phyloP scores from a whole-genome alignment of 805 yeast genomes.

The Nakazawaea wickerhamii region DNA sequence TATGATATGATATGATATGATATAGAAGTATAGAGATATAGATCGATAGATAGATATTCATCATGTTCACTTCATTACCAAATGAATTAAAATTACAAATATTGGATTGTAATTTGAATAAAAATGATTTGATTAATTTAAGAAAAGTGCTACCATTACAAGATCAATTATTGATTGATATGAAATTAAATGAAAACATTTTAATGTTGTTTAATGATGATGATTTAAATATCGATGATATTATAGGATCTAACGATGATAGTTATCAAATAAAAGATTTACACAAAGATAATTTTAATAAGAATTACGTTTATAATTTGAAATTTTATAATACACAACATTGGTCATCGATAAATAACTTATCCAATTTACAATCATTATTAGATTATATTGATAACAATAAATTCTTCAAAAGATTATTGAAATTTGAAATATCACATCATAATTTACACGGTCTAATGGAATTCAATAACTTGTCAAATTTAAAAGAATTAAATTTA shows the following conservation, averaged over 20 bases:
- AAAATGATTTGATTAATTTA: slow-evolving; percentile 6
- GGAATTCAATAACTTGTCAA: slow-evolving; percentile 44
- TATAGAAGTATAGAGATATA: no score
- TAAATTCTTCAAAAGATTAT: slow-evolving; percentile 2
- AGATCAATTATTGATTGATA: slow-evolving; percentile 5
- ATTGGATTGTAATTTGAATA: slow-evolving; percentile 1
- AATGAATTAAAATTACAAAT: slow-evolving; percentile 10
- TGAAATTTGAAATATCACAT: slow-evolving; percentile 7
- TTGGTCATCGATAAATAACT: slow-evolving; percentile 9
- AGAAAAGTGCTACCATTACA: neutral
- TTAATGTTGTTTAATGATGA: slow-evolving; percentile 10
- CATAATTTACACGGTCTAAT: slow-evolving; percentile 25
- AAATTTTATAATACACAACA: slow-evolving; percentile 10
- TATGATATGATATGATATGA: no score
- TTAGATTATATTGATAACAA: neutral
- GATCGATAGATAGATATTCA: no score
- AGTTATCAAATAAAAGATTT: slow-evolving; percentile 3
- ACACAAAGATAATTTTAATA: neutral
- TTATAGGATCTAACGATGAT: slow-evolving; percentile 1
- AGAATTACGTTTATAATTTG: slow-evolving; percentile 4
- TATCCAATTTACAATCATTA: neutral
- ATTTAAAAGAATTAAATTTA: slow-evolving; percentile 55
- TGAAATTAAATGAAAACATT: slow-evolving; percentile 10
- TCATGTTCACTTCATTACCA: slow-evolving; percentile 8
- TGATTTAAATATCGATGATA: neutral